Percentiles rank a stretch among this genome's conserved stretches.
These are phyloP conservation scores for Nicotiana tabacum DNA, from an alignment of 257 asterid species.

Conservation along the genomic window DNA sequence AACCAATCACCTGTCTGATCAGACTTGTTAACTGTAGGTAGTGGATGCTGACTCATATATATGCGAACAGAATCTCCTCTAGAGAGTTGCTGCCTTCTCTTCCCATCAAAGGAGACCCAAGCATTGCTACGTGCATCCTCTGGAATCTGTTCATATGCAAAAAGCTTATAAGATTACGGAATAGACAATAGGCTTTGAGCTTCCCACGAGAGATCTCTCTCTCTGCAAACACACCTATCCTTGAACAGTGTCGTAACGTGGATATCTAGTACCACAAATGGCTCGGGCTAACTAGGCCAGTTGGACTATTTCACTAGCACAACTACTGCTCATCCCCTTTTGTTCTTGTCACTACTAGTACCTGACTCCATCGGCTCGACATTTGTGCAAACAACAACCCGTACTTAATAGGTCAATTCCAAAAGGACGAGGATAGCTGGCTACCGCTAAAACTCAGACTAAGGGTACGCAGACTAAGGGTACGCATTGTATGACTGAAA, in stretches of 20 bases:
- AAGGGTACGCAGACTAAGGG: background rate
- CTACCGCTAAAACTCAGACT: background rate
- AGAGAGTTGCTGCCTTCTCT: slow-evolving; percentile 94
- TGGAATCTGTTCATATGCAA: slow-evolving; percentile 50
- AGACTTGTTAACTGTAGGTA: slow-evolving; percentile 87
- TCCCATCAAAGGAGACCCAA: slow-evolving; percentile 98
- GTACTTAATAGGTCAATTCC: background rate
- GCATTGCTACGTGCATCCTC: slow-evolving; percentile 94
- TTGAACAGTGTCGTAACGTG: background rate
- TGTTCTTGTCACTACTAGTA: background rate
- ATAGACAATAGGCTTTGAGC: background rate
- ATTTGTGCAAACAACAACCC: background rate
- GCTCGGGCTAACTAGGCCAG: background rate
- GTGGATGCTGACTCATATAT: slow-evolving; percentile 95
- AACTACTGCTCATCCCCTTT: background rate
- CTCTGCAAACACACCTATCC: background rate
- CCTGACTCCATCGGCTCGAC: background rate
- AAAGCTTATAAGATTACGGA: background rate
- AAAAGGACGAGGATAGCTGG: background rate
- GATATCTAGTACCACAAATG: background rate
- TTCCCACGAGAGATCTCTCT: background rate
- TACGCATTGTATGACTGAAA: background rate
- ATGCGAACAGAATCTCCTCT: slow-evolving; percentile 89
- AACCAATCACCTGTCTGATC: slow-evolving; percentile 99
- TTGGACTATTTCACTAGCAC: background rate